phyloP scores from a whole-genome alignment of 148 eudicot species.

The Rhododendron ovatum region DNA sequence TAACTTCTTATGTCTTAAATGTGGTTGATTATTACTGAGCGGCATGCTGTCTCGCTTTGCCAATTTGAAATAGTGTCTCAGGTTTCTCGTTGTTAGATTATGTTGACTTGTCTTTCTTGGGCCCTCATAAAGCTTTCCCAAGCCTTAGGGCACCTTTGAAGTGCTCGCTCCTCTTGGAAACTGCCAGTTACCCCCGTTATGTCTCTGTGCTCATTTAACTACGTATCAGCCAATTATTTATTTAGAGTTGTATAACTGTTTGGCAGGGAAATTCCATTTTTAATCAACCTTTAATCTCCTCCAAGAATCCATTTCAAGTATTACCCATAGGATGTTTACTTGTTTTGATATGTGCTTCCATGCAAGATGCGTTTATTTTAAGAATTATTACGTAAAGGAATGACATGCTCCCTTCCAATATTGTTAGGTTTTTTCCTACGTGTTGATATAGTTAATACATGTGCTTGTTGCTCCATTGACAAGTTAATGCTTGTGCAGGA shows the following conservation, averaged over 20 bases:
- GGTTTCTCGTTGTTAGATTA: background rate
- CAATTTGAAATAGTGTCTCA: background rate
- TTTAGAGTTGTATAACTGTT: background rate
- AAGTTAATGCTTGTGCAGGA: constrained; percentile 44
- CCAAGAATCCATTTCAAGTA: background rate
- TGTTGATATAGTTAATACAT: background rate
- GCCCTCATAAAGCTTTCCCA: background rate
- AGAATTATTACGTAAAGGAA: background rate
- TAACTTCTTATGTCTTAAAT: background rate
- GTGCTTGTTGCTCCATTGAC: background rate
- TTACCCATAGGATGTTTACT: background rate
- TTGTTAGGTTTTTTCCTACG: background rate
- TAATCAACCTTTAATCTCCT: background rate
- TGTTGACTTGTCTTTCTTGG: background rate
- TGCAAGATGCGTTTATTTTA: background rate
- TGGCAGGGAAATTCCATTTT: background rate
- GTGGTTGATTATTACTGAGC: background rate
- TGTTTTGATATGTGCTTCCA: background rate
- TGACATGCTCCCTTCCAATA: background rate
- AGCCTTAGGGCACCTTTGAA: background rate
- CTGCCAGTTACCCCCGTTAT: background rate
- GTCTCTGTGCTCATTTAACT: background rate
- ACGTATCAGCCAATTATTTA: background rate
- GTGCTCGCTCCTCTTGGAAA: background rate
- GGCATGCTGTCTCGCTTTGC: background rate